phyloP scores from a whole-genome alignment of 805 yeast species.

The Brettanomyces anomalus region DNA sequence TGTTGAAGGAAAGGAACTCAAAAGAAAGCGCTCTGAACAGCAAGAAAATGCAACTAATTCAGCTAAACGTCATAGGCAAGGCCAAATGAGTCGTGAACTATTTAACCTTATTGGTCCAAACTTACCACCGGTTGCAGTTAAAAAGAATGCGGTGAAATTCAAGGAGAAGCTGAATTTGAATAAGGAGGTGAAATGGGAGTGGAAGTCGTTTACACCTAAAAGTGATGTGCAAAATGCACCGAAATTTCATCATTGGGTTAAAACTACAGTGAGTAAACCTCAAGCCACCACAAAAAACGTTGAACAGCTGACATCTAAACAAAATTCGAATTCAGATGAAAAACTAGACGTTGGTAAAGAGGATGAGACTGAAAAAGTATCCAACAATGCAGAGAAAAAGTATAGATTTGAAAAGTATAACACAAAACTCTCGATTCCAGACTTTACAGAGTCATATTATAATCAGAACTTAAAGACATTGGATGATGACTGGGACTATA shows the following conservation, averaged over 20 bases:
- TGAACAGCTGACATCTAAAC: background rate
- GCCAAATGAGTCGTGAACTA: constrained; percentile 83
- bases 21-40: constrained; percentile 32
- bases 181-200: constrained; percentile 78
- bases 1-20: constrained; percentile 21
- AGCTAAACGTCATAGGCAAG: constrained; percentile 26
- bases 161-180: constrained; percentile 54
- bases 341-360: background rate
- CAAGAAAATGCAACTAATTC: constrained; percentile 10
- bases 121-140: constrained; percentile 72
- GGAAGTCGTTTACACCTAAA: constrained; percentile 40
- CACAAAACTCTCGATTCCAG: constrained; percentile 60
- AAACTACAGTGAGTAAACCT: constrained; percentile 15
- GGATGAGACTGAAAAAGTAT: background rate
- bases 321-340: background rate
- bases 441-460: constrained; percentile 54
- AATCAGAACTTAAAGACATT: constrained; percentile 30
- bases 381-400: constrained; percentile 22
- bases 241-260: constrained; percentile 75
- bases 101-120: constrained; percentile 85
- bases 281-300: background rate
- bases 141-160: constrained; percentile 37
- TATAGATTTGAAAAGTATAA: constrained; percentile 72
- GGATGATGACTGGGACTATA: constrained; percentile 50
- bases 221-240: constrained; percentile 37